Conservation (phyloP, 768 basidiomycete genomes). For the Collybiopsis confluens region DNA sequence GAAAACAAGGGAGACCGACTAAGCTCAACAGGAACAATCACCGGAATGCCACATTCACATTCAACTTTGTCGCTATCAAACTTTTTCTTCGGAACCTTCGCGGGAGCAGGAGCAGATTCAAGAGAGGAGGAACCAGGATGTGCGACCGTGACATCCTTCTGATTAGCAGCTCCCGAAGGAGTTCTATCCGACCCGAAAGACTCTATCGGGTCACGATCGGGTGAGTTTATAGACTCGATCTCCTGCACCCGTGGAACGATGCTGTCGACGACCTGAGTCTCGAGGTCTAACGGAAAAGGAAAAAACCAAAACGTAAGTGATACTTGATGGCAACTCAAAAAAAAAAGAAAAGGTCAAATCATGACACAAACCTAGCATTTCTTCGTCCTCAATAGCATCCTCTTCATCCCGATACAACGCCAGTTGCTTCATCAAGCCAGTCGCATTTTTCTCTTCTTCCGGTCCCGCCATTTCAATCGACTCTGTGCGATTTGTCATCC, state of each 20-base stretch:
- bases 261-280: slow-evolving; percentile 30
- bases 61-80: slow-evolving; percentile 38
- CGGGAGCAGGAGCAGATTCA: not conserved
- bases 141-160: slow-evolving; percentile 8
- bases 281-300: slow-evolving; percentile 39
- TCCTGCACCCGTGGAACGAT: not conserved
- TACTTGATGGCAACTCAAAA: too few species aligned
- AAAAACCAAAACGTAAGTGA: too few species aligned
- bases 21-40: too few species aligned
- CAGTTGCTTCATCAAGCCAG: slow-evolving; percentile 21
- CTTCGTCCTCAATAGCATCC: slow-evolving; percentile 27
- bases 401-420: slow-evolving; percentile 14
- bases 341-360: not conserved
- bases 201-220: slow-evolving; percentile 23
- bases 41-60: slow-evolving; percentile 70
- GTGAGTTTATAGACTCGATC: slow-evolving; percentile 19
- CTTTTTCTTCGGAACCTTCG: slow-evolving; percentile 1
- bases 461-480: not conserved
- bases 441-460: not conserved
- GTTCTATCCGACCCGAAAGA: slow-evolving; percentile 28
- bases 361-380: slow-evolving; percentile 49
- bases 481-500: not conserved
- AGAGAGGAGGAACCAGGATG: not conserved
- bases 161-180: not conserved
- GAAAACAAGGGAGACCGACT: too few species aligned